Conservation (phyloP, 192 early-diverging fungal species). For the Linnemannia elongata region DNA sequence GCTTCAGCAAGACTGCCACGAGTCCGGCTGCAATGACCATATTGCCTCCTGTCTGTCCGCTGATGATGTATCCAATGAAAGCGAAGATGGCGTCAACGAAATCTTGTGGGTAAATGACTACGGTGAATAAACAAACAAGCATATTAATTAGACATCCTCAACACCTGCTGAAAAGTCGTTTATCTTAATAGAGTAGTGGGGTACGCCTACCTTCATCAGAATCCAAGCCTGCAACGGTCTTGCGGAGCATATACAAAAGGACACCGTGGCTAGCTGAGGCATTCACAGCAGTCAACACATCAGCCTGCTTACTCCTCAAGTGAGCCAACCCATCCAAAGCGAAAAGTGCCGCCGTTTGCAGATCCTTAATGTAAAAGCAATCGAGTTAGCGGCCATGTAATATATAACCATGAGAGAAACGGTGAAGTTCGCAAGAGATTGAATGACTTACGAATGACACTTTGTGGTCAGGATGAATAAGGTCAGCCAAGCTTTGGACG, state of each 20-base stretch:
- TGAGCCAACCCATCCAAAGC: slow-evolving; percentile 89
- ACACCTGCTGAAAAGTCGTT: not conserved
- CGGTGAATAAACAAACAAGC: not conserved
- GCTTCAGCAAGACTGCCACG: slow-evolving; percentile 81
- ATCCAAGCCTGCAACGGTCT: slow-evolving; percentile 71
- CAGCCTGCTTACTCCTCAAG: slow-evolving; percentile 79
- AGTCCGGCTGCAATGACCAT: slow-evolving; percentile 93
- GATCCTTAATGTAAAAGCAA: slow-evolving; percentile 53
- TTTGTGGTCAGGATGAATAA: slow-evolving; percentile 76
- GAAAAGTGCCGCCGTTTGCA: slow-evolving; percentile 86
- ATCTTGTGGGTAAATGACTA: slow-evolving; percentile 68
- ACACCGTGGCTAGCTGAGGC: slow-evolving; percentile 95
- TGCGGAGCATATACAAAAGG: slow-evolving; percentile 85
- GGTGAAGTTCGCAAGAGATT: not conserved
- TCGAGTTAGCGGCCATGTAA: not conserved
- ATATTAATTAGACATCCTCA: not conserved
- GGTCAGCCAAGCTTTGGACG: slow-evolving; percentile 79
- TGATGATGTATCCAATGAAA: slow-evolving; percentile 80
- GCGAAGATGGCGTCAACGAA: slow-evolving; percentile 88
- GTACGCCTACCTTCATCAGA: slow-evolving; percentile 42
- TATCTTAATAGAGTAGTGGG: not conserved
- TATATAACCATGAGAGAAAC: too few species aligned
- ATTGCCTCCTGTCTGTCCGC: slow-evolving; percentile 84
- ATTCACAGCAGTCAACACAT: slow-evolving; percentile 89
- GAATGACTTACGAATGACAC: slow-evolving; percentile 67